Percentiles rank a stretch among this genome's conserved stretches.
These are phyloP conservation scores for Biancaea sappan DNA, from an alignment of 306 rosid genomes.

Conservation along the genomic window DNA sequence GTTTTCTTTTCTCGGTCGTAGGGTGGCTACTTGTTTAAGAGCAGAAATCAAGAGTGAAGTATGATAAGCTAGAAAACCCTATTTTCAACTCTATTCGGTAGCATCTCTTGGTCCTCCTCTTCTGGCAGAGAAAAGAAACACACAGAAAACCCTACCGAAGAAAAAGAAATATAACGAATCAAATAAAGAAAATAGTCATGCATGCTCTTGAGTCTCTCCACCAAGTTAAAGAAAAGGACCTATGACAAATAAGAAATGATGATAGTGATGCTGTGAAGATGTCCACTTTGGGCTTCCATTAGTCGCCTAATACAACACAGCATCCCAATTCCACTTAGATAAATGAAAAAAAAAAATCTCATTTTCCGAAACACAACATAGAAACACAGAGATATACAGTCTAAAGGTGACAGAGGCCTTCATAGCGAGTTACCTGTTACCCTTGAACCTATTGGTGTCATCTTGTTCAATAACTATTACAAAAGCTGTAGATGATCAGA, in stretches of 20 bases:
- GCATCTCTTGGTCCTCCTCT: conserved; percentile 13
- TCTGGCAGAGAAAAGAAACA: conserved; percentile 12
- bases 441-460: conserved; percentile 31
- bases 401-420: conserved; percentile 25
- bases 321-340: background rate
- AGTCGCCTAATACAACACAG: conserved; percentile 20
- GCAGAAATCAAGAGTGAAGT: conserved; percentile 3
- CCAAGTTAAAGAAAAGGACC: conserved; percentile 34
- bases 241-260: conserved; percentile 12
- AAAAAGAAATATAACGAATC: conserved; percentile 31
- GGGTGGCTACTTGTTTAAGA: background rate
- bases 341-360: too few species aligned
- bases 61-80: conserved; percentile 17
- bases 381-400: conserved; percentile 13
- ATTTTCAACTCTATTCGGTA: conserved; percentile 17
- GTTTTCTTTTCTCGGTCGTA: background rate
- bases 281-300: background rate
- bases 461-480: conserved; percentile 11
- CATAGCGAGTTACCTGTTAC: conserved; percentile 31
- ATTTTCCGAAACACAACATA: background rate
- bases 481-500: conserved; percentile 29
- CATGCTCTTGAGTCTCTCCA: conserved; percentile 36
- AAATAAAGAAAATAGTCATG: conserved; percentile 29
- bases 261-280: conserved; percentile 31
- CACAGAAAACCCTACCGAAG: conserved; percentile 23